Evolutionary conservation across 108 stramenopile genomes (phyloP).

Genomic region (Pinguiococcus pyrenoidosus): DNA sequence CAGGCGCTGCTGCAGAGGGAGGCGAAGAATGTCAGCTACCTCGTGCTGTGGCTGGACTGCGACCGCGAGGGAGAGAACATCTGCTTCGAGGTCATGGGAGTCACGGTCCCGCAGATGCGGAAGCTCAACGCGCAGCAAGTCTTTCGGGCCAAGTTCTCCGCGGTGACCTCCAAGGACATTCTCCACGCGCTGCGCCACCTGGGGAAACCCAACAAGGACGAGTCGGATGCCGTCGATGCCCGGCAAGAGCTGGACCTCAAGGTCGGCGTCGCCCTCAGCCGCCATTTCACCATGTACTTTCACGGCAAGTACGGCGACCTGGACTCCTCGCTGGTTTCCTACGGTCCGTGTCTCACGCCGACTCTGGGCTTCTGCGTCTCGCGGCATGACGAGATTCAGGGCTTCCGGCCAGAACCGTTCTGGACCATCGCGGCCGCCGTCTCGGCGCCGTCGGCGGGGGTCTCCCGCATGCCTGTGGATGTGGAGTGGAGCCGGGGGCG

Average conservation of each 20-base stretch:
- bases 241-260: slow-evolving; percentile 85
- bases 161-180: slow-evolving; percentile 75
- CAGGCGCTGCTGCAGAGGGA: slow-evolving; percentile 64
- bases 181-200: slow-evolving; percentile 57
- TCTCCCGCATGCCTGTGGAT: background rate
- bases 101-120: background rate
- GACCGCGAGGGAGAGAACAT: slow-evolving; percentile 50
- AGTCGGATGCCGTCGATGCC: slow-evolving; percentile 71
- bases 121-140: background rate
- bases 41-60: slow-evolving; percentile 87
- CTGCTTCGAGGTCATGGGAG: slow-evolving; percentile 15
- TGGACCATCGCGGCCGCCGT: slow-evolving; percentile 42
- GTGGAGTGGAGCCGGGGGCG: slow-evolving; percentile 73
- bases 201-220: slow-evolving; percentile 67
- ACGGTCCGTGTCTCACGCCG: slow-evolving; percentile 90
- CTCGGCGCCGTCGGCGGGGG: background rate
- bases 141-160: slow-evolving; percentile 71
- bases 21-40: slow-evolving; percentile 52
- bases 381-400: slow-evolving; percentile 70
- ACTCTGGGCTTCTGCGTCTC: slow-evolving; percentile 84
- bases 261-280: slow-evolving; percentile 79
- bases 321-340: slow-evolving; percentile 61
- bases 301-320: slow-evolving; percentile 71
- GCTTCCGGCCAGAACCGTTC: slow-evolving; percentile 80
- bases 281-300: slow-evolving; percentile 78